Base-by-base conservation (phyloP, 345 rosid genomes). In the Turnera subulata region DNA sequence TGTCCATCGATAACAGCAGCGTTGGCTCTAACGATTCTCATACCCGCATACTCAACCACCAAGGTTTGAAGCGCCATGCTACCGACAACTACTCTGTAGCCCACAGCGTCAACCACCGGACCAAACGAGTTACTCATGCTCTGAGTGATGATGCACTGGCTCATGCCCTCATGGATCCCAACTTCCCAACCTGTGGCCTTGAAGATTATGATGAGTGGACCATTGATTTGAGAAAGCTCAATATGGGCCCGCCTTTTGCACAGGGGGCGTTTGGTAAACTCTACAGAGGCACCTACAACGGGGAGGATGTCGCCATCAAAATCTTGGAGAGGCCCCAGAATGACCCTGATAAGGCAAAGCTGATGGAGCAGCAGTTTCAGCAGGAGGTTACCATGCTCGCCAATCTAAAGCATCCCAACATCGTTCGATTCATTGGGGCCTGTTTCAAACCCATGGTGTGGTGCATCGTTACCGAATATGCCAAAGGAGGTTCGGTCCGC, bases 321-420 rank as follows among this genome's bases (percentile, higher is more conserved):
- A 62, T 68, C 8, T 26, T 68, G 46, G 73, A 68, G 67, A 68
- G 73, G 59, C 73, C 73, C 13, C 63, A 62, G 14, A 68, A 68
- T 51, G 40, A 45, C 54, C 73, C 40, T 1, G 73, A 68, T 58
- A 68, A 17, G 67, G 73, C 67, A 24, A 50, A 68, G 18, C 39
- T 62, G 53, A 68, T 68, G 73, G 73, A 68, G 55, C 73, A 68
- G 40, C 73, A 68, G 46, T 68, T 68, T 45, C 73, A 68, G 21
- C 73, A 68, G 22, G 73, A 68, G 37, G 73, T 68, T 40, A 68
- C 56, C 42, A 68, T 68, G 73, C 62, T 68, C 13, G 73, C 68
- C 20, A 68, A 56, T 10, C 32, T 68, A 50, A 68, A 56, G 59
- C 73, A 68, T 40, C 63, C 67, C 1, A 62, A 68, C 59, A 68